phyloP scores from a whole-genome alignment of 306 rosid species.

The Spatholobus suberectus region DNA sequence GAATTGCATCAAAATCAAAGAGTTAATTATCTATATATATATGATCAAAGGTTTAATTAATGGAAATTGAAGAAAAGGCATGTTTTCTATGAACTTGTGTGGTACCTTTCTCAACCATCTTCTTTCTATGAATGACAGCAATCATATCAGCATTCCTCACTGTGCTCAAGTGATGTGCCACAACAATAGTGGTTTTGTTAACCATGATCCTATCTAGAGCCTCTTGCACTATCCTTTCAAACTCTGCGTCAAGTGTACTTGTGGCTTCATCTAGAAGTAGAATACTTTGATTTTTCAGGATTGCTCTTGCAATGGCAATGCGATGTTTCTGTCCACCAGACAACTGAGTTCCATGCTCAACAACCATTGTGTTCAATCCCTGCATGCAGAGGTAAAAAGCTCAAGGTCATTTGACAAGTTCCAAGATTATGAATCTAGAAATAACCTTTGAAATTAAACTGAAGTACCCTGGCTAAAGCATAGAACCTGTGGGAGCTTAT shows the following conservation, averaged over 20 bases:
- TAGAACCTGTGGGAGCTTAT: conserved; percentile 82
- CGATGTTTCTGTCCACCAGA: conserved; percentile 96
- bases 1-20: neutral
- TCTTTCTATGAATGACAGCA: conserved; percentile 91
- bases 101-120: conserved; percentile 91
- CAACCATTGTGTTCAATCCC: conserved; percentile 90
- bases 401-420: conserved; percentile 24
- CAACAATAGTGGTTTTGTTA: conserved; percentile 83
- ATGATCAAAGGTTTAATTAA: neutral
- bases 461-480: conserved; percentile 2
- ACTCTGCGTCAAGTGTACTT: conserved; percentile 92
- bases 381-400: conserved; percentile 32
- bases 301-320: conserved; percentile 92
- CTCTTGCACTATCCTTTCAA: conserved; percentile 92
- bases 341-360: conserved; percentile 90
- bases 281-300: conserved; percentile 79
- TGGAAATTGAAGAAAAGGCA: neutral
- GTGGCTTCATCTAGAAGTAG: conserved; percentile 93
- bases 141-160: conserved; percentile 85
- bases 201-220: conserved; percentile 89
- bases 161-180: conserved; percentile 94
- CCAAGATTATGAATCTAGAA: neutral
- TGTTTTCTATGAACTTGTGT: neutral
- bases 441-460: neutral
- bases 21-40: neutral